Conservation (phyloP, 108 stramenopile genomes). For the Skeletonema potamos region DNA sequence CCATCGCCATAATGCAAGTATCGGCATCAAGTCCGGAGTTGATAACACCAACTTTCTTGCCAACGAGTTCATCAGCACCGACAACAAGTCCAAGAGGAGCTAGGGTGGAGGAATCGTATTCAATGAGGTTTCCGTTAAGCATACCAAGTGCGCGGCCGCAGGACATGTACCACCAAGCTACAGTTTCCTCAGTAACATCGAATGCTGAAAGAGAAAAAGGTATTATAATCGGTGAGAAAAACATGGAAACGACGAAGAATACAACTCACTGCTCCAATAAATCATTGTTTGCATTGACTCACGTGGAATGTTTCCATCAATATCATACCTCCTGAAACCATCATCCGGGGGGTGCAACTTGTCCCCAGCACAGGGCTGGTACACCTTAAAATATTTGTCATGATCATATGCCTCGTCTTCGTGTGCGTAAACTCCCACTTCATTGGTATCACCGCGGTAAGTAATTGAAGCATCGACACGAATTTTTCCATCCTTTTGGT, state of each 20-base stretch:
- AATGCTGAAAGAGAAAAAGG: slow-evolving; percentile 20
- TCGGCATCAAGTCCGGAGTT: slow-evolving; percentile 62
- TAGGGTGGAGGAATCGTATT: slow-evolving; percentile 90
- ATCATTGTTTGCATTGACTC: background rate
- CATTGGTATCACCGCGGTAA: slow-evolving; percentile 49
- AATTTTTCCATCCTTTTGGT: slow-evolving; percentile 72
- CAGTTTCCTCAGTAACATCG: slow-evolving; percentile 49
- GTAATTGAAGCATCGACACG: slow-evolving; percentile 66
- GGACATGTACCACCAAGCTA: slow-evolving; percentile 94
- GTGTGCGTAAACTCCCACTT: slow-evolving; percentile 74
- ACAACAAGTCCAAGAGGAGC: slow-evolving; percentile 93
- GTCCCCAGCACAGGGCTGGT: slow-evolving; percentile 54
- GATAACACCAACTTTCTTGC: slow-evolving; percentile 71
- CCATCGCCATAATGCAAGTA: slow-evolving; percentile 39
- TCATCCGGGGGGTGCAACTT: slow-evolving; percentile 59
- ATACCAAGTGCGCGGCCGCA: slow-evolving; percentile 90
- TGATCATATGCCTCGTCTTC: slow-evolving; percentile 77
- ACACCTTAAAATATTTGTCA: slow-evolving; percentile 80
- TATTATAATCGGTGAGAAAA: background rate
- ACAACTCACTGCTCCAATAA: background rate
- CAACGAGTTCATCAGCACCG: slow-evolving; percentile 75
- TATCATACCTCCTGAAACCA: slow-evolving; percentile 49
- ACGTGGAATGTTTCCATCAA: slow-evolving; percentile 46
- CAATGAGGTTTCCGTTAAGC: slow-evolving; percentile 87
- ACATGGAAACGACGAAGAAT: background rate